Evolutionary conservation across 345 rosid genomes (phyloP).

Genomic region (Lagerstroemia speciosa): DNA sequence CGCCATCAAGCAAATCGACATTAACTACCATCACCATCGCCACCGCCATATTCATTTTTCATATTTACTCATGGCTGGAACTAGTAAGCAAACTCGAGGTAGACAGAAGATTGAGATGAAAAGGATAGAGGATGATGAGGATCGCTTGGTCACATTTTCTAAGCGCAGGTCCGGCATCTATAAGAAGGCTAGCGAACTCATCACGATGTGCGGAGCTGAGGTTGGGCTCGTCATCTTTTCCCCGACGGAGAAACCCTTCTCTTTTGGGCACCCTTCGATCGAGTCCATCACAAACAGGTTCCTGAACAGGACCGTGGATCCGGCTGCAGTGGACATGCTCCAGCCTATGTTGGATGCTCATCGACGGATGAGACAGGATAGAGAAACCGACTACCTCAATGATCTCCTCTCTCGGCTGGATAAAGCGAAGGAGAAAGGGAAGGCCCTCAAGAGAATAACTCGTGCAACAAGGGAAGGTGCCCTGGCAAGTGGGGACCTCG

Average conservation of each 20-base stretch:
- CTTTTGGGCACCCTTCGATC: background rate
- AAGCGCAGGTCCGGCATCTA: background rate
- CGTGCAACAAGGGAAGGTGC: background rate
- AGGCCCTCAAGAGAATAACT: background rate
- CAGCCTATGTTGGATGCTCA: background rate
- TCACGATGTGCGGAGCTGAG: background rate
- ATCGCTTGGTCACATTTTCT: background rate
- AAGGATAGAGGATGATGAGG: background rate
- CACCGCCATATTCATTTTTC: background rate
- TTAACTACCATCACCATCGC: too few relatives aligned
- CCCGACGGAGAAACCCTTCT: constrained; percentile 21
- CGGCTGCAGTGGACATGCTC: background rate
- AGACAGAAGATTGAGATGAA: constrained; percentile 4
- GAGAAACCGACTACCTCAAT: background rate
- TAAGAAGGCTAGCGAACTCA: constrained; percentile 1
- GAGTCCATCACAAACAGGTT: background rate
- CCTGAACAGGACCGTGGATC: too few relatives aligned
- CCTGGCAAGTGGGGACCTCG: background rate
- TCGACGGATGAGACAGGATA: background rate
- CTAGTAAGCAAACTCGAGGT: constrained; percentile 2
- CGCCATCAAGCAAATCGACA: too few relatives aligned
- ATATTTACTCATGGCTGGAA: background rate
- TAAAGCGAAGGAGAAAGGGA: background rate
- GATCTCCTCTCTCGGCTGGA: background rate
- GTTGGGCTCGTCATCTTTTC: background rate